These are phyloP conservation scores for Paramecium caudatum DNA, from an alignment of 73 alveolate genomes.

Conservation along the genomic window DNA sequence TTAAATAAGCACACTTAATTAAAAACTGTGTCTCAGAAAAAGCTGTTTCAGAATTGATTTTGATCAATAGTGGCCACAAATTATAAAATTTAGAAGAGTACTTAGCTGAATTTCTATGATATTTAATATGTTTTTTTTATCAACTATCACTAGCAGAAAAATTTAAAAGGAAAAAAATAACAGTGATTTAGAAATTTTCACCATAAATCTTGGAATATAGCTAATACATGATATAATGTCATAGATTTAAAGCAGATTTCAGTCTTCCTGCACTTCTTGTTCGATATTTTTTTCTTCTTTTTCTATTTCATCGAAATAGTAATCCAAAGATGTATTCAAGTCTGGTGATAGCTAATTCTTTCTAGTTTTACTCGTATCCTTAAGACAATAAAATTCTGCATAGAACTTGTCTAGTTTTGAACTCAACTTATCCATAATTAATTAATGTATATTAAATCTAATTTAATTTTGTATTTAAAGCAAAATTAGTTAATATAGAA, in stretches of 20 bases:
- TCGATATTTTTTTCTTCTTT: too few relatives aligned
- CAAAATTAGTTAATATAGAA: too few relatives aligned
- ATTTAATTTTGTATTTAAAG: slow-evolving; percentile 8
- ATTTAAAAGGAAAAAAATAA: too few relatives aligned
- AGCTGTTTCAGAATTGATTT: not conserved
- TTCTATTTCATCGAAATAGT: not conserved
- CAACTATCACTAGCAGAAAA: too few relatives aligned
- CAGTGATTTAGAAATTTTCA: too few relatives aligned
- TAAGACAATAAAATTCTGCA: not conserved
- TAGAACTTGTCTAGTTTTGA: not conserved
- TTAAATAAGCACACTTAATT: not conserved
- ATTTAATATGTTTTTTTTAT: too few relatives aligned
- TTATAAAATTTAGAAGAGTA: slow-evolving; percentile 2
- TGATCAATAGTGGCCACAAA: slow-evolving; percentile 32
- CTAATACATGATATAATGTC: too few relatives aligned
- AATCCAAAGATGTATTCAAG: slow-evolving; percentile 16
- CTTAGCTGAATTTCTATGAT: slow-evolving; percentile 33
- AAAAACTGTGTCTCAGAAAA: not conserved
- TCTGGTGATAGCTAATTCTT: not conserved
- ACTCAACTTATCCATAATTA: slow-evolving; percentile 14
- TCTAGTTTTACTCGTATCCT: not conserved
- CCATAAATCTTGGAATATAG: too few relatives aligned
- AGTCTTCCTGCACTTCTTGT: too few relatives aligned
- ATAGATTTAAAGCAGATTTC: too few relatives aligned
- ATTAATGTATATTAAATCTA: slow-evolving; percentile 20